Evolutionary conservation across 2,329 filamentous ascomycete species (phyloP), one percentile per base, ranked within the genome.

Genomic region (Coniochaeta pulveracea): DNA sequence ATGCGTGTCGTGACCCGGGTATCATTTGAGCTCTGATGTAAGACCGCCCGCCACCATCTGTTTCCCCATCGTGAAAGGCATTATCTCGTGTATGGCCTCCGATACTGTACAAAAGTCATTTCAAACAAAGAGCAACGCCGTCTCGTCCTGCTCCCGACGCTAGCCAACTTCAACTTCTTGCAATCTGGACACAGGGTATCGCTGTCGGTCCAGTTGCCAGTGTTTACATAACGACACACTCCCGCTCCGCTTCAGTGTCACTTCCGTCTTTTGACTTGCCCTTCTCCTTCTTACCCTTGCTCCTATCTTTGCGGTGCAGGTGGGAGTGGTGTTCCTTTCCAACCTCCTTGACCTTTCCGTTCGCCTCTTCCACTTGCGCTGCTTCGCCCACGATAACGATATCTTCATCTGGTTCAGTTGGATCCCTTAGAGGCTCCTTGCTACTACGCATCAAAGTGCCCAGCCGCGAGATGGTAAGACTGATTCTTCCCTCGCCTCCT

Each of bases 401-500:
- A 6, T 19, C 45, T 38, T 25, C 36, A 16, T 36, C 9, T 11
- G 30, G 34, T n/a, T 38, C 39, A 14, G 34, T 37, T 10, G 40
- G 32, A 27, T 58, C 56, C 22, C 55, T 53, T 35, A 62, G 46
- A 0, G 55, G 58, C 37, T 75, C 70, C 44, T 60, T 69, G 52
- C 66, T 71, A 7, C 60, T 44, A 33, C 63, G 65, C 44, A 66
- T 63, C 6, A 73, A 58, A 0, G 64, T 61, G 8, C 64, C 64
- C 4, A 74, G 51, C n/a, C 69, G 64, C 11, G 63, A 66, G 49
- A 78, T 72, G 3, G 67, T 70, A 12, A 67, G 56, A 45, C 69
- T 75, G 36, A 75, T 65, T 4, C 74, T 62, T 11, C 61, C 62
- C 42, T 78, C 74, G 18, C 72, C 69, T 1, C 61, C 65, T 43